These are phyloP conservation scores for Aureobasidium sp. DNA, from an alignment of 2,329 filamentous ascomycete species.

Conservation along the genomic window DNA sequence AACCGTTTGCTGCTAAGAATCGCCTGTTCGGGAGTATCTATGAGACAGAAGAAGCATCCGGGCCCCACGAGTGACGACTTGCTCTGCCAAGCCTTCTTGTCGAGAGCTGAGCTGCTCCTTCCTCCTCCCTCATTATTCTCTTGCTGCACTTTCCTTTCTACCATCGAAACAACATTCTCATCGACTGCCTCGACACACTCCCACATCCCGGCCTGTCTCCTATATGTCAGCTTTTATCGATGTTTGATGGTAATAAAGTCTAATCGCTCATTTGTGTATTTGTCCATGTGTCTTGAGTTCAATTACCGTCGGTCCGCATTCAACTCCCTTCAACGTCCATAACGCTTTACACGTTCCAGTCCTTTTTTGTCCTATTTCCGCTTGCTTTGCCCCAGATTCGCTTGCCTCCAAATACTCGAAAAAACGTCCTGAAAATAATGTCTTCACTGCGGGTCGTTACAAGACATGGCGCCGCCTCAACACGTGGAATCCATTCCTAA, in stretches of 20 bases:
- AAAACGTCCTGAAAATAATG: slow-evolving; percentile 4
- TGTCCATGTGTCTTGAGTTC: slow-evolving; percentile 1
- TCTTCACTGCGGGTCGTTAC: neutral
- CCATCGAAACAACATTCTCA: too few relatives aligned
- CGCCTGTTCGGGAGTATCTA: neutral
- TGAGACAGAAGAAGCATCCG: slow-evolving; percentile 2
- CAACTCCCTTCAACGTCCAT: neutral
- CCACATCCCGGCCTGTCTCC: neutral
- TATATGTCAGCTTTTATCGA: neutral
- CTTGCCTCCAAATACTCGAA: neutral
- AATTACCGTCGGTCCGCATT: neutral
- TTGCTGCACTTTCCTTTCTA: neutral
- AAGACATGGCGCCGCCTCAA: slow-evolving; percentile 9
- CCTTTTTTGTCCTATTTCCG: neutral
- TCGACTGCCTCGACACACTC: too few relatives aligned
- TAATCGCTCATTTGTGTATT: slow-evolving; percentile 4
- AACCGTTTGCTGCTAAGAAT: neutral
- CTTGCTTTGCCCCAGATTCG: neutral
- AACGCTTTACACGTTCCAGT: slow-evolving; percentile 10
- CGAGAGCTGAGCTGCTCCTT: neutral
- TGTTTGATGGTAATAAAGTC: neutral
- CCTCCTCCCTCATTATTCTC: neutral
- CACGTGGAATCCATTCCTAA: neutral
- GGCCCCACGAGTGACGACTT: neutral
- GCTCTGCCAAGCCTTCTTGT: neutral